Evolutionary conservation across 176 grass and related monocot species (phyloP).

Genomic region (Pharus latifolius): DNA sequence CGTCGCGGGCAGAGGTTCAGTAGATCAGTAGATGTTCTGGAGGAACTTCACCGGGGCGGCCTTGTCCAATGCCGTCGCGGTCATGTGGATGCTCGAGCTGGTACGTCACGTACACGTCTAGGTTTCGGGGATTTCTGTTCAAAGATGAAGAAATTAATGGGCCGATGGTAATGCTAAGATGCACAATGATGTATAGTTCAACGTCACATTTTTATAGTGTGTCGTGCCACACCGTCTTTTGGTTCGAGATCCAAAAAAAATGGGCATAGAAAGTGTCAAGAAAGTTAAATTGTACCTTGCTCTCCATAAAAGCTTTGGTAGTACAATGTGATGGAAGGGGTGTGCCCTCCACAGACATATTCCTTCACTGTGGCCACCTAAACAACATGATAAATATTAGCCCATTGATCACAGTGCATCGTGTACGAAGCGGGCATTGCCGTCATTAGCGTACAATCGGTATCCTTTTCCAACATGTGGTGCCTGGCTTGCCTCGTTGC

Average conservation of each 20-base stretch:
- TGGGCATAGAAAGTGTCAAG: too few species aligned
- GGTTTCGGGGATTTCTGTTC: constrained; percentile 51
- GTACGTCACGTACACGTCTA: constrained; percentile 79
- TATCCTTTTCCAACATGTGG: too few species aligned
- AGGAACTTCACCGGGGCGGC: constrained; percentile 72
- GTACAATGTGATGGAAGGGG: constrained; percentile 50
- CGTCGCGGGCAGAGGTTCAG: constrained; percentile 49
- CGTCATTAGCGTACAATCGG: too few species aligned
- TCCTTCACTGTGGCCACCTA: constrained; percentile 73
- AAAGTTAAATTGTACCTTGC: constrained; percentile 55
- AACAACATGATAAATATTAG: not conserved
- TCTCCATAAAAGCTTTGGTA: constrained; percentile 79
- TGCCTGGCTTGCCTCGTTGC: too few species aligned
- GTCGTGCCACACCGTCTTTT: too few species aligned
- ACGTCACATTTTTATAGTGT: too few species aligned
- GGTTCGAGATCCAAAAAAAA: too few species aligned
- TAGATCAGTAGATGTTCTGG: constrained; percentile 60
- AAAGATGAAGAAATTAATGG: too few species aligned
- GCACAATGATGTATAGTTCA: too few species aligned
- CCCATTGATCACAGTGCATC: too few species aligned
- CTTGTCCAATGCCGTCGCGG: constrained; percentile 38
- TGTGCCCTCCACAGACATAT: constrained; percentile 38
- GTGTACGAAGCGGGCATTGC: too few species aligned
- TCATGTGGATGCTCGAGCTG: constrained; percentile 43
- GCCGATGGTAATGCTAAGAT: too few species aligned